phyloP scores from a whole-genome alignment of 768 basidiomycete genomes.

The Pholiota microspora region DNA sequence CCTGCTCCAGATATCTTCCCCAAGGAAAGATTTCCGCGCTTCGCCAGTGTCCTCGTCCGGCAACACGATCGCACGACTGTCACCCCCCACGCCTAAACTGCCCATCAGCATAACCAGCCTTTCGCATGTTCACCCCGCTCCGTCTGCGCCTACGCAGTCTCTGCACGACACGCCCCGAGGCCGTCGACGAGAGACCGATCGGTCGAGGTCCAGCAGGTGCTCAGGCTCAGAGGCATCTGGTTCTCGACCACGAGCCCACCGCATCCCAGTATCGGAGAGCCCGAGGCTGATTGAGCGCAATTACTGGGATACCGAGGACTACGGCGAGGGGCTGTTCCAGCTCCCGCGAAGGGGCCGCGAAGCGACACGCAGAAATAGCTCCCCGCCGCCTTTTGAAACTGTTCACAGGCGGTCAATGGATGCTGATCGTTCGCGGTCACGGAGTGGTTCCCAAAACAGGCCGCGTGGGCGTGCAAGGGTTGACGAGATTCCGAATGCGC shows the following conservation, averaged over 20 bases:
- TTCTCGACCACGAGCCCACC: constrained; percentile 40
- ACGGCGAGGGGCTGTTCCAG: constrained; percentile 11
- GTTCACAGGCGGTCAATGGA: constrained; percentile 20
- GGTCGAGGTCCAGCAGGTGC: constrained; percentile 29
- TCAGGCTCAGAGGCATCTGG: constrained; percentile 32
- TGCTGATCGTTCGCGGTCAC: constrained; percentile 20
- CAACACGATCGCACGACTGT: constrained; percentile 44
- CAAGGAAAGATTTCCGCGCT: constrained; percentile 29
- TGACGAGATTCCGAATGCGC: constrained; percentile 48
- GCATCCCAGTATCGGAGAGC: constrained; percentile 15
- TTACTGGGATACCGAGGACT: constrained; percentile 38
- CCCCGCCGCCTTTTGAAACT: constrained; percentile 39
- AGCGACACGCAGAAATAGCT: constrained; percentile 52
- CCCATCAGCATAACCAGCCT: constrained; percentile 29
- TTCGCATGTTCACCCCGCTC: constrained; percentile 21
- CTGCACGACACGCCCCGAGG: constrained; percentile 50
- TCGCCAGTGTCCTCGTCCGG: constrained; percentile 48
- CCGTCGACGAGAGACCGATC: constrained; percentile 41
- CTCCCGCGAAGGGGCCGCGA: constrained; percentile 48
- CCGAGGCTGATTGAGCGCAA: constrained; percentile 24
- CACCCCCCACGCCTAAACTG: constrained; percentile 63
- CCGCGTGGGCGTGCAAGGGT: constrained; percentile 54
- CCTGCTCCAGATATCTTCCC: constrained; percentile 54
- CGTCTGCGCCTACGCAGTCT: constrained; percentile 23
- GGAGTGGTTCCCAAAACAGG: constrained; percentile 28